These are phyloP conservation scores for Hansenula lynferdii DNA, from an alignment of 1,139 yeast genomes.

Conservation along the genomic window DNA sequence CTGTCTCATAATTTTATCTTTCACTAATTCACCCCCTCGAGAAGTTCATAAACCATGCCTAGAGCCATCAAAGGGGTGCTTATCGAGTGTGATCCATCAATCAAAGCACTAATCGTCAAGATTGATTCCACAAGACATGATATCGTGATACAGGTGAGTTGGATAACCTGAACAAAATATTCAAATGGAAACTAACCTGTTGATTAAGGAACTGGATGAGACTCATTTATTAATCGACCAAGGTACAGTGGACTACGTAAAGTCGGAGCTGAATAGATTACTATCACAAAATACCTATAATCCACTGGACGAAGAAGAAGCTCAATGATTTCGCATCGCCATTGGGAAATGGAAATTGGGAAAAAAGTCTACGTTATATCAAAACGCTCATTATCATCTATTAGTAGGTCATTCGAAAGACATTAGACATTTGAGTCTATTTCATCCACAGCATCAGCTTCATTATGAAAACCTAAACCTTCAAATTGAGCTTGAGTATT, in stretches of 20 bases:
- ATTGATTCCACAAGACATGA: slow-evolving; percentile 72
- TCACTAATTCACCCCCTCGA: too few species aligned
- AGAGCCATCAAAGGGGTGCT: slow-evolving; percentile 35
- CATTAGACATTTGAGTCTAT: too few species aligned
- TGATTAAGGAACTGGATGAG: slow-evolving; percentile 72
- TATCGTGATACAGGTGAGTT: slow-evolving; percentile 52
- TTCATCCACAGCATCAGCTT: slow-evolving; percentile 6
- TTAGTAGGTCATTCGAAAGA: too few species aligned
- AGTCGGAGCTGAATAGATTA: slow-evolving; percentile 67
- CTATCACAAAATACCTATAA: slow-evolving; percentile 81
- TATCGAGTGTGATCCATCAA: slow-evolving; percentile 77
- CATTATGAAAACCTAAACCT: slow-evolving; percentile 1
- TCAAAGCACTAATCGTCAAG: slow-evolving; percentile 76
- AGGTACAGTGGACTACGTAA: slow-evolving; percentile 68
- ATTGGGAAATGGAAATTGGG: too few species aligned
- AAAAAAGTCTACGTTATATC: not conserved
- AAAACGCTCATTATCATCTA: slow-evolving; percentile 1
- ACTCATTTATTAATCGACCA: slow-evolving; percentile 82
- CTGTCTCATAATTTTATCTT: too few species aligned
- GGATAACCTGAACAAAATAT: not conserved
- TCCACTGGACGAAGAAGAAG: slow-evolving; percentile 70
- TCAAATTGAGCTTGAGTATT: not conserved
- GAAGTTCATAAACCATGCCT: slow-evolving; percentile 29
- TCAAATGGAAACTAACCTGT: slow-evolving; percentile 1
- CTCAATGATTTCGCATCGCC: too few species aligned